phyloP scores from a whole-genome alignment of 2,329 filamentous ascomycete genomes.

The Trichoderma sp. region DNA sequence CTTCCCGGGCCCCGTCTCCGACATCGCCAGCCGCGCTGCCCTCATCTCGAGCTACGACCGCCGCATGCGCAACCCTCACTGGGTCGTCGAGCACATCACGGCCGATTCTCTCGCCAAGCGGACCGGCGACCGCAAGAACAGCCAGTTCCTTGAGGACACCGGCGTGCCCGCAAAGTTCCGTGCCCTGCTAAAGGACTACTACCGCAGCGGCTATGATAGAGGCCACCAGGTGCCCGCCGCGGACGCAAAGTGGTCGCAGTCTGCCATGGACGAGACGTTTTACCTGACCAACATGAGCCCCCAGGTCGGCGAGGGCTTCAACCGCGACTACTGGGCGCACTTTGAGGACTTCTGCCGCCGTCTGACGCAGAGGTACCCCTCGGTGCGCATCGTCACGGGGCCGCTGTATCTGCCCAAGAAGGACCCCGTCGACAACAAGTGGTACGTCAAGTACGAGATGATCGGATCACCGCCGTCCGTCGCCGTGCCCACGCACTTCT shows the following conservation, averaged over 20 bases:
- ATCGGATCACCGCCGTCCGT: constrained; percentile 92
- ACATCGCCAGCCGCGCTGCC: constrained; percentile 72
- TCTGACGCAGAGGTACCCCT: constrained; percentile 76
- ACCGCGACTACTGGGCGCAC: constrained; percentile 98
- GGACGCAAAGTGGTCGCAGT: constrained; percentile 92
- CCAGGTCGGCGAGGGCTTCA: constrained; percentile 97
- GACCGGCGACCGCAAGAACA: constrained; percentile 80
- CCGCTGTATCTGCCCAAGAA: constrained; percentile 87
- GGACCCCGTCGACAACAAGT: constrained; percentile 82
- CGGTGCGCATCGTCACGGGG: constrained; percentile 86
- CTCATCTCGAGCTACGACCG: constrained; percentile 89
- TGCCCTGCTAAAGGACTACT: constrained; percentile 89
- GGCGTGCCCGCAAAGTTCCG: constrained; percentile 81
- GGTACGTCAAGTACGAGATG: constrained; percentile 92
- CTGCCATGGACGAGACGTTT: constrained; percentile 94
- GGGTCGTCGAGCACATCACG: constrained; percentile 97
- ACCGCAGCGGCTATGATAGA: constrained; percentile 88
- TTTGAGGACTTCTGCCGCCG: constrained; percentile 95
- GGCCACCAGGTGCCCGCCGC: constrained; percentile 97
- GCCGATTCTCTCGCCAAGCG: constrained; percentile 71
- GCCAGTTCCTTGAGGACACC: constrained; percentile 76
- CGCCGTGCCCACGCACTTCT: constrained; percentile 96
- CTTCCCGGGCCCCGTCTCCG: constrained; percentile 85
- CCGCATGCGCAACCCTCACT: constrained; percentile 83
- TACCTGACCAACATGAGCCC: constrained; percentile 95